Base-by-base conservation (phyloP, 2,329 filamentous ascomycete species). In the Aspergillus neoniger region DNA sequence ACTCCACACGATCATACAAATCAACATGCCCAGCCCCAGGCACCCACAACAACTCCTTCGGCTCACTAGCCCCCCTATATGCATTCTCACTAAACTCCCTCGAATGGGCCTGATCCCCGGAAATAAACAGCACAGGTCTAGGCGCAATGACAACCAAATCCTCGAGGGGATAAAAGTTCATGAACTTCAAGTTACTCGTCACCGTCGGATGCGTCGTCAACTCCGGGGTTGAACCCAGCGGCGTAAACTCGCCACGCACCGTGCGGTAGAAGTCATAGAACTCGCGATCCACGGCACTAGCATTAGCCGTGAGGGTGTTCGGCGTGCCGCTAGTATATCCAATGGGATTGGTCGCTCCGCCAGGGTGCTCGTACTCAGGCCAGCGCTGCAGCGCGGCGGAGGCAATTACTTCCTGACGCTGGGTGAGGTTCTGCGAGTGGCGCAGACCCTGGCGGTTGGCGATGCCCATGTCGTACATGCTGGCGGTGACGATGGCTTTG, bases 251-350 rank as follows among this genome's bases (percentile, higher is more conserved):
- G 4, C 67, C 72, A 14, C 72, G 71, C 2, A 44, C n/a, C 6
- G 71, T 74, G 49, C 72, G 71, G 56, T 74, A 75, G 57, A 69
- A 74, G 49, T 75, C 71, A 41, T 65, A 74, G 48, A 73, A 73
- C 47, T 74, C 73, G 17, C 67, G 66, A 5, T 62, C 63, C 6
- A 74, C 58, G 0, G 65, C 41, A 0, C 62, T 55, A 1, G 70
- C 57, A 12, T 70, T 56, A 0, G 61, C 43, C 0, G 69, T 73
- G 47, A 73, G 58, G 12, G 59, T 65, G 56, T 62, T 72, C 62
- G 60, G 59, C 1, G 63, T 63, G 5, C 67, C 67, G 17, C 57
- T n/a, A 15, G 61, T 64, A 28, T 69, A 69, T 30, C 62, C 25
- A 0, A 32, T 15, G 23, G 53, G 51, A 17, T 60, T 63, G 12